A percentile compares a stretch with the other conserved stretches of the same genome.
Conservation (phyloP, 2,329 filamentous ascomycete species). For the Elsinoe arachidis region DNA sequence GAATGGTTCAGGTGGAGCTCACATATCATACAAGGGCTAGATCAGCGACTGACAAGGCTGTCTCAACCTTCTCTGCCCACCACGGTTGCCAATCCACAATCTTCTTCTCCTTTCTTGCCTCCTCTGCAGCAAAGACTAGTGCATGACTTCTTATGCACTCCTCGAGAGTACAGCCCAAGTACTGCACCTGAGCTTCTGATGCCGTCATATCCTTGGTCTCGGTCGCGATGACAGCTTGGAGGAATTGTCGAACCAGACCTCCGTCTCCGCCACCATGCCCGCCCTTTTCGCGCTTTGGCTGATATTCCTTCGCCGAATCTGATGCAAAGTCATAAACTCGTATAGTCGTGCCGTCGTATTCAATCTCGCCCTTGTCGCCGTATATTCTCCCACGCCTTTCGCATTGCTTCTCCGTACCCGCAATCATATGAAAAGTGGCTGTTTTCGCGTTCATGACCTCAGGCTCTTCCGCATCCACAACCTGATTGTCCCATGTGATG, state of each 20-base stretch:
- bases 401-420: conserved; percentile 79
- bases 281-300: conserved; percentile 43
- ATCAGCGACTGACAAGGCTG: not conserved
- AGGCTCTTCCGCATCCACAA: conserved; percentile 13
- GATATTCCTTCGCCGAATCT: conserved; percentile 46
- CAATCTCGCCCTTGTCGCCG: conserved; percentile 76
- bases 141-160: conserved; percentile 86
- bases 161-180: conserved; percentile 74
- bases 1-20: no score
- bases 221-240: conserved; percentile 71
- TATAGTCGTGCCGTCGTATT: conserved; percentile 73
- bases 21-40: not conserved
- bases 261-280: conserved; percentile 72
- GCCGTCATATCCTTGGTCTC: conserved; percentile 61
- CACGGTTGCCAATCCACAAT: conserved; percentile 68
- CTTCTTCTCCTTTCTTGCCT: conserved; percentile 60
- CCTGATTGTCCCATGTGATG: conserved; percentile 67
- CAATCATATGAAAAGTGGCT: conserved; percentile 88
- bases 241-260: conserved; percentile 72
- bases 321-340: conserved; percentile 63
- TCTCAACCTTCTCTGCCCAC: conserved; percentile 56
- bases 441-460: conserved; percentile 63
- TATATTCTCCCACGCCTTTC: conserved; percentile 79
- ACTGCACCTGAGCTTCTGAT: conserved; percentile 61
- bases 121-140: conserved; percentile 88